phyloP scores from a whole-genome alignment of 2,329 filamentous ascomycete species.

The Chrysosphaeria jannelii region DNA sequence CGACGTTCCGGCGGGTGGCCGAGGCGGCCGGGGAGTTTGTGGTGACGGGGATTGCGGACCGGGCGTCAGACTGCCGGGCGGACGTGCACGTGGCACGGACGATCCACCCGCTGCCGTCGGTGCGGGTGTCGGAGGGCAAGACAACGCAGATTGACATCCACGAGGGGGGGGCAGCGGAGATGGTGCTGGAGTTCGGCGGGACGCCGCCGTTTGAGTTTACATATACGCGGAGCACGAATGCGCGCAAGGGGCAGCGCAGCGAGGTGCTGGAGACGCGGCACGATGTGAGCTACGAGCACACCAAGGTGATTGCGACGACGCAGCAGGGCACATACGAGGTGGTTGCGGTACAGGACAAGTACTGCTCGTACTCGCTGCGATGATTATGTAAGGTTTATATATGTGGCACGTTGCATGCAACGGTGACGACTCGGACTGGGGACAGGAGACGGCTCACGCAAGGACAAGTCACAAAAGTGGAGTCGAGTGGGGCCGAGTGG shows the following conservation, averaged over 20 bases:
- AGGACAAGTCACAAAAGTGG: no score
- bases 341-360: constrained; percentile 78
- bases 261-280: constrained; percentile 73
- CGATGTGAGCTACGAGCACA: constrained; percentile 55
- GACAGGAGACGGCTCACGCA: no score
- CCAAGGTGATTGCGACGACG: constrained; percentile 53
- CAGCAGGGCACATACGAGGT: constrained; percentile 97
- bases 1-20: constrained; percentile 74
- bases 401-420: constrained; percentile 29
- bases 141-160: constrained; percentile 74
- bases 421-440: constrained; percentile 10
- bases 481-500: constrained; percentile 6
- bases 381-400: no score
- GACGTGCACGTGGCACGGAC: constrained; percentile 47
- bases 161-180: constrained; percentile 79
- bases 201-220: constrained; percentile 94
- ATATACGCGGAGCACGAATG: constrained; percentile 73
- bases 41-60: constrained; percentile 67
- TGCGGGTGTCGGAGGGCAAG: constrained; percentile 61
- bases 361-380: no score
- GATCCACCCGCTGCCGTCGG: constrained; percentile 79
- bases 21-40: constrained; percentile 71
- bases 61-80: constrained; percentile 64
- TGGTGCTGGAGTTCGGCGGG: constrained; percentile 84
- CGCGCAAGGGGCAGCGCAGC: constrained; percentile 42